These are phyloP conservation scores for Elsinoe batatas DNA, from an alignment of 2,329 filamentous ascomycete species.

Conservation along the genomic window DNA sequence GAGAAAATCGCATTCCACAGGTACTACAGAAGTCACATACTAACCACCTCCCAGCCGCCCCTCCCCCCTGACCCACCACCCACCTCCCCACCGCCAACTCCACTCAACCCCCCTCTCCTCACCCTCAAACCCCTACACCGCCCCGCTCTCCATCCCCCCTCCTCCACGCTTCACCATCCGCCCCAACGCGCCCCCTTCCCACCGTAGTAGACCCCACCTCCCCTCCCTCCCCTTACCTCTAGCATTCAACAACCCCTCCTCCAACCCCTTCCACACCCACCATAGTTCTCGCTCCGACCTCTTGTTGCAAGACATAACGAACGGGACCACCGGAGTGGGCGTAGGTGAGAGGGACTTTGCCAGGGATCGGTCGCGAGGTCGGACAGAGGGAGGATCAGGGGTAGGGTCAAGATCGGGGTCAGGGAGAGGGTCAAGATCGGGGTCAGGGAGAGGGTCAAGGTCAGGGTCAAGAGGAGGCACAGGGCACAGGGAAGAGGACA, in stretches of 20 bases:
- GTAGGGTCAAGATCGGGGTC: neutral
- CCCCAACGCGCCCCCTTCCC: neutral
- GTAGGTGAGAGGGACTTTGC: neutral
- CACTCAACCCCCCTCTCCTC: neutral
- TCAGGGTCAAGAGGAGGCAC: too few species aligned
- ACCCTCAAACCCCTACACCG: neutral
- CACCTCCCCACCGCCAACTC: neutral
- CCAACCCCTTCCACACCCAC: neutral
- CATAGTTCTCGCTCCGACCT: constrained; percentile 1
- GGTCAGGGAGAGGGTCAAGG: neutral
- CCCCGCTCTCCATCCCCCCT: neutral
- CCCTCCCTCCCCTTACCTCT: neutral
- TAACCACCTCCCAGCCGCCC: neutral
- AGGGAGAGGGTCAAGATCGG: neutral
- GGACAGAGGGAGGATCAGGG: neutral
- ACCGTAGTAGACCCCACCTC: neutral
- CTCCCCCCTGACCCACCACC: constrained; percentile 1
- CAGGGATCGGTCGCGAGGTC: neutral
- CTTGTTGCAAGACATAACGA: neutral
- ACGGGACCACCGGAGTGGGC: neutral
- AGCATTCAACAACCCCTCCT: neutral
- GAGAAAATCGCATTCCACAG: too few species aligned
- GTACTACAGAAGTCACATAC: too few species aligned
- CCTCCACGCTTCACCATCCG: neutral
- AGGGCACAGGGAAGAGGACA: neutral